A percentile compares a stretch with the other conserved stretches of the same genome.
These are phyloP conservation scores for Ogataea minuta DNA, from an alignment of 805 yeast genomes.

Conservation along the genomic window DNA sequence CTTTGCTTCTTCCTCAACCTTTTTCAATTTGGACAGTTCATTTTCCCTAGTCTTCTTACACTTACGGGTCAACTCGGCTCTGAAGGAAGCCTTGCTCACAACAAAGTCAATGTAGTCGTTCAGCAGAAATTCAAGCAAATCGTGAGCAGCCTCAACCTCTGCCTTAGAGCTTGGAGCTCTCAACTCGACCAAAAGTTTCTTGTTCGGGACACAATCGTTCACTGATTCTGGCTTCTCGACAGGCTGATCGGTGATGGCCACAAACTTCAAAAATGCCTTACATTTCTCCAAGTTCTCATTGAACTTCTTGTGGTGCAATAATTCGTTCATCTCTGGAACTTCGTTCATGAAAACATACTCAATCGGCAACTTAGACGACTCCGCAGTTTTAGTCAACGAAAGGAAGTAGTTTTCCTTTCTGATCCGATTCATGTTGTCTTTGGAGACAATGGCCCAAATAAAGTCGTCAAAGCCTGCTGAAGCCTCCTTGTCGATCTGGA, in stretches of 20 bases:
- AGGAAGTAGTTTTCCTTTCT: slow-evolving; percentile 79
- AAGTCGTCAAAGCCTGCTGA: slow-evolving; percentile 59
- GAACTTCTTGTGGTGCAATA: slow-evolving; percentile 53
- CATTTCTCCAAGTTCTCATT: slow-evolving; percentile 39
- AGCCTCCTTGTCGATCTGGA: slow-evolving; percentile 48
- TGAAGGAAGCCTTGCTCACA: slow-evolving; percentile 48
- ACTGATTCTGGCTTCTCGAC: slow-evolving; percentile 63
- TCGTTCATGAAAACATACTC: slow-evolving; percentile 89
- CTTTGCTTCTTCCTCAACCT: slow-evolving; percentile 60
- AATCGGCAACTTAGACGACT: slow-evolving; percentile 64
- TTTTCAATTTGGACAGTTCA: slow-evolving; percentile 69
- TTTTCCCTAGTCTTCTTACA: slow-evolving; percentile 72
- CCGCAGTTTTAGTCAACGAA: slow-evolving; percentile 80
- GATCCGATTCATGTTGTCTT: slow-evolving; percentile 71
- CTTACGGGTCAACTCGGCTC: slow-evolving; percentile 75
- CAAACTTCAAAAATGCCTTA: slow-evolving; percentile 51
- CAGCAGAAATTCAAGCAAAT: slow-evolving; percentile 60
- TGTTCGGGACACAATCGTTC: slow-evolving; percentile 51
- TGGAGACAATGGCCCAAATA: slow-evolving; percentile 81
- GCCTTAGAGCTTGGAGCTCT: slow-evolving; percentile 47
- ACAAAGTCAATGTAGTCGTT: slow-evolving; percentile 34
- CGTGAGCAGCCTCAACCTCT: slow-evolving; percentile 51
- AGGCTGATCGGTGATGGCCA: slow-evolving; percentile 85
- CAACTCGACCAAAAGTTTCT: slow-evolving; percentile 56
- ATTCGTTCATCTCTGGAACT: slow-evolving; percentile 73